Percentiles rank a stretch among this genome's conserved stretches.
phyloP scores from a whole-genome alignment of 345 rosid species.

The Hypericum perforatum region DNA sequence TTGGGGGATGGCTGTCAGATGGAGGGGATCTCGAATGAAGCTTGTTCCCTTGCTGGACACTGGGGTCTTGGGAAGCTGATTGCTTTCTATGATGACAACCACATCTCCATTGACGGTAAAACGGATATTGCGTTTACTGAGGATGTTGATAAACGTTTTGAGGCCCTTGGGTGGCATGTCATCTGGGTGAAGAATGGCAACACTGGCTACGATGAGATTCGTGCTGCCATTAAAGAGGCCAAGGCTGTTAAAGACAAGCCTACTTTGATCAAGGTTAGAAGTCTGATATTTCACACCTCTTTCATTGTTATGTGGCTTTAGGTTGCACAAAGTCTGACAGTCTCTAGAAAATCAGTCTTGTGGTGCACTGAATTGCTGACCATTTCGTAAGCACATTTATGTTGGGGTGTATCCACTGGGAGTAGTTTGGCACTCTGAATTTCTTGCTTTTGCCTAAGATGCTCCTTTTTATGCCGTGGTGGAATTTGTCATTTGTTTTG shows the following conservation, averaged over 20 bases:
- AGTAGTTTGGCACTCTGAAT: no score
- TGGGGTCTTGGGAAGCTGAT: conserved; percentile 99
- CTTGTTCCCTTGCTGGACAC: conserved; percentile 85
- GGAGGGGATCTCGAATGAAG: conserved; percentile 97
- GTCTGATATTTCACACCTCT: neutral
- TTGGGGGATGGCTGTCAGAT: conserved; percentile 98
- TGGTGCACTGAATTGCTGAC: no score
- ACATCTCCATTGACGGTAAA: conserved; percentile 96
- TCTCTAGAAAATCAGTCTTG: no score
- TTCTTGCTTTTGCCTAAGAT: conserved; percentile 1
- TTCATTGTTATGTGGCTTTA: neutral
- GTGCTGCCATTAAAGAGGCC: conserved; percentile 98
- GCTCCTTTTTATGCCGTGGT: neutral
- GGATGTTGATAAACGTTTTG: conserved; percentile 70
- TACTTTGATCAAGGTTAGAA: conserved; percentile 63
- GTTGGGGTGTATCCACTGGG: no score
- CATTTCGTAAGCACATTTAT: no score
- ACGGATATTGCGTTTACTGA: conserved; percentile 97
- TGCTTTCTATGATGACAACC: conserved; percentile 98
- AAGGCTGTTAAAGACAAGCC: conserved; percentile 94
- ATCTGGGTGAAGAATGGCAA: conserved; percentile 99
- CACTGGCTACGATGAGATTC: conserved; percentile 95
- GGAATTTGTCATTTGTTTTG: conserved; percentile 1
- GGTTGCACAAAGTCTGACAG: neutral
- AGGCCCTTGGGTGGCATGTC: conserved; percentile 99